Percentiles rank a stretch among this genome's conserved stretches.
These are phyloP conservation scores for Grosmannia serpens DNA, from an alignment of 2,329 filamentous ascomycete genomes.

Conservation along the genomic window DNA sequence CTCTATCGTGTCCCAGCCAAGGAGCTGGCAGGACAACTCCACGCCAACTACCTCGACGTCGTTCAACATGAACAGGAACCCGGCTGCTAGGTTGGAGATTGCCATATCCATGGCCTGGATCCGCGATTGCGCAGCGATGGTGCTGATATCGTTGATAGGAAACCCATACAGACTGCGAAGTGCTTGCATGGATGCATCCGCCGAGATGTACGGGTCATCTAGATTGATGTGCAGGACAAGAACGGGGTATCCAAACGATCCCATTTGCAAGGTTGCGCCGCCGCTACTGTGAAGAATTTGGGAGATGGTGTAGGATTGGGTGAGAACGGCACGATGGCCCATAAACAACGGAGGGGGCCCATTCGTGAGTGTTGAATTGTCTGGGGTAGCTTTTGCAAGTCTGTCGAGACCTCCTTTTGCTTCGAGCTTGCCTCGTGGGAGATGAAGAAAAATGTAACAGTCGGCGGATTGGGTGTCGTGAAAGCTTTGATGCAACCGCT, in stretches of 20 bases:
- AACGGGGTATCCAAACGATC: constrained; percentile 7
- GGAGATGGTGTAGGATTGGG: constrained; percentile 11
- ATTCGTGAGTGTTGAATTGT: not conserved
- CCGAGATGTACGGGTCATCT: constrained; percentile 9
- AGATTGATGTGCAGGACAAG: constrained; percentile 4
- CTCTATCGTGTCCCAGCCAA: constrained; percentile 13
- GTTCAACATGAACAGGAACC: constrained; percentile 11
- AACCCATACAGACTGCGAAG: constrained; percentile 14
- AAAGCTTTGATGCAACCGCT: constrained; percentile 6
- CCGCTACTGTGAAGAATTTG: constrained; percentile 5
- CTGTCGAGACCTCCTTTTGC: not conserved
- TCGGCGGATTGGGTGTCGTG: constrained; percentile 9
- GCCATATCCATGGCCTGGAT: constrained; percentile 7
- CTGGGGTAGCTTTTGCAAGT: no score
- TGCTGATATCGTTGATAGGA: constrained; percentile 2
- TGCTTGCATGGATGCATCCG: constrained; percentile 5
- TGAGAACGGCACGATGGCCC: constrained; percentile 12
- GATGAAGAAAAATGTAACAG: constrained; percentile 9
- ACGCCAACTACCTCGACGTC: constrained; percentile 6
- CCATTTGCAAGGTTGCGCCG: constrained; percentile 2
- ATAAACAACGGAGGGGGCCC: constrained; percentile 2
- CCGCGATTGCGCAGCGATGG: not conserved
- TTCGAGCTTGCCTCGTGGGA: not conserved
- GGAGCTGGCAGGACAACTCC: constrained; percentile 6
- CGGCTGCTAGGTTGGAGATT: constrained; percentile 9